phyloP scores from a whole-genome alignment of 768 basidiomycete genomes.

The Lanmaoa pseudosensibilis region DNA sequence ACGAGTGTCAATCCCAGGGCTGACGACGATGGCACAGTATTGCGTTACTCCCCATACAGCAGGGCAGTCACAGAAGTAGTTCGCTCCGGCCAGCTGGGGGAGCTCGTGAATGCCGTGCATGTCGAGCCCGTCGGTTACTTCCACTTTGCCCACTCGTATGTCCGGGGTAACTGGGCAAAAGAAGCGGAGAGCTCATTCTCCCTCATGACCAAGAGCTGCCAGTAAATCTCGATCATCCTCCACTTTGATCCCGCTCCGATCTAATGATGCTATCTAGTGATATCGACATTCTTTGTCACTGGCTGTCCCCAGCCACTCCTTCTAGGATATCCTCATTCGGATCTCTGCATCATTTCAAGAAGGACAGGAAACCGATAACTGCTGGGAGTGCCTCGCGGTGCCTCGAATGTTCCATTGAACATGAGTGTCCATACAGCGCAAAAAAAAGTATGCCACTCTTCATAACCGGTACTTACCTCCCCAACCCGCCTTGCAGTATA shows the following conservation, averaged over 20 bases:
- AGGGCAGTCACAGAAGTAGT: conserved; percentile 67
- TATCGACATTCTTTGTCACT: conserved; percentile 80
- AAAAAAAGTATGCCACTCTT: conserved; percentile 62
- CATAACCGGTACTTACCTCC: neutral
- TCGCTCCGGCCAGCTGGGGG: conserved; percentile 68
- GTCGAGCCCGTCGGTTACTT: conserved; percentile 85
- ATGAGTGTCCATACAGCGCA: conserved; percentile 80
- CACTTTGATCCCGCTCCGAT: conserved; percentile 3
- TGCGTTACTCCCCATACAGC: conserved; percentile 86
- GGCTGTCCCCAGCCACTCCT: conserved; percentile 66
- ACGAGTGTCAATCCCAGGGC: neutral
- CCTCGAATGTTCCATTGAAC: conserved; percentile 70
- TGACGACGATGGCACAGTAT: conserved; percentile 46
- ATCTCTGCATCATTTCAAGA: conserved; percentile 79
- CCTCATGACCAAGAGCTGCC: conserved; percentile 88
- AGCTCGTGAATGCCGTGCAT: conserved; percentile 80
- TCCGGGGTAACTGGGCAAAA: conserved; percentile 77
- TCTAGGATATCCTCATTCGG: conserved; percentile 82
- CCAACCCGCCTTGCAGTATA: conserved; percentile 57
- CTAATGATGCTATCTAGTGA: conserved; percentile 49
- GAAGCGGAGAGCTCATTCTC: conserved; percentile 74
- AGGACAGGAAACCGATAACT: conserved; percentile 62
- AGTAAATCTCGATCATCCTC: conserved; percentile 48
- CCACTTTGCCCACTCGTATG: conserved; percentile 90
- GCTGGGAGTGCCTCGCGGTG: conserved; percentile 74